Percentiles rank a stretch among this genome's conserved stretches.
These are phyloP conservation scores for Citrus unshiu DNA, from an alignment of 345 rosid genomes.

Conservation along the genomic window DNA sequence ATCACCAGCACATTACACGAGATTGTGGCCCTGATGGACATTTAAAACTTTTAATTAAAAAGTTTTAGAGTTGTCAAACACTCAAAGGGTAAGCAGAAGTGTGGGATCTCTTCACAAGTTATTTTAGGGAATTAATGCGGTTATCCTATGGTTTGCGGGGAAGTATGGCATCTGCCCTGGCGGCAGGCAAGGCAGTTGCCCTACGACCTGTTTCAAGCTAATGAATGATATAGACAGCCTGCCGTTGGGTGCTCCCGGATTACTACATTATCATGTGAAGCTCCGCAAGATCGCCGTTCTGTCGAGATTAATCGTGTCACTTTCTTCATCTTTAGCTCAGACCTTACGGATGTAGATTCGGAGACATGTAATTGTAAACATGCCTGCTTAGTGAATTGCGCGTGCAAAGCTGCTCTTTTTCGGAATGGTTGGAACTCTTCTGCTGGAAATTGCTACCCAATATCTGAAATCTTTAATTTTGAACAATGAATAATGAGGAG, in stretches of 20 bases:
- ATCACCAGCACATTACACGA: neutral
- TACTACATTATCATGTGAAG: constrained; percentile 12
- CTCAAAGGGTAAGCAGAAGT: too few relatives aligned
- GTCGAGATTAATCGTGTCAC: constrained; percentile 17
- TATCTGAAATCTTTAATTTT: neutral
- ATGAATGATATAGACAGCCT: constrained; percentile 7
- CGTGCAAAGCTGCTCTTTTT: neutral
- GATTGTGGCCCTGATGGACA: constrained; percentile 25
- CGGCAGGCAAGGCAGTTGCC: constrained; percentile 23
- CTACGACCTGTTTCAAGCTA: constrained; percentile 17
- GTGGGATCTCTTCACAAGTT: too few relatives aligned
- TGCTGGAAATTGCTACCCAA: neutral
- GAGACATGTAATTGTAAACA: constrained; percentile 10
- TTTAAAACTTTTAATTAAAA: neutral
- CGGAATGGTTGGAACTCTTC: neutral
- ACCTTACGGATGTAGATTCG: neutral
- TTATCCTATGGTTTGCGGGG: constrained; percentile 33
- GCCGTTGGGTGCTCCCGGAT: constrained; percentile 22
- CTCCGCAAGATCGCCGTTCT: constrained; percentile 8
- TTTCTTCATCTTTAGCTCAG: neutral
- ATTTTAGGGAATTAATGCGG: constrained; percentile 5
- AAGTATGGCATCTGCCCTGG: constrained; percentile 27
- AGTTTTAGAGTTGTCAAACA: too few relatives aligned
- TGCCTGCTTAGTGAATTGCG: constrained; percentile 17
- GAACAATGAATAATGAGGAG: neutral